These are phyloP conservation scores for Trichosporon inkin DNA, from an alignment of 1,284 basidiomycete genomes.

Conservation along the genomic window DNA sequence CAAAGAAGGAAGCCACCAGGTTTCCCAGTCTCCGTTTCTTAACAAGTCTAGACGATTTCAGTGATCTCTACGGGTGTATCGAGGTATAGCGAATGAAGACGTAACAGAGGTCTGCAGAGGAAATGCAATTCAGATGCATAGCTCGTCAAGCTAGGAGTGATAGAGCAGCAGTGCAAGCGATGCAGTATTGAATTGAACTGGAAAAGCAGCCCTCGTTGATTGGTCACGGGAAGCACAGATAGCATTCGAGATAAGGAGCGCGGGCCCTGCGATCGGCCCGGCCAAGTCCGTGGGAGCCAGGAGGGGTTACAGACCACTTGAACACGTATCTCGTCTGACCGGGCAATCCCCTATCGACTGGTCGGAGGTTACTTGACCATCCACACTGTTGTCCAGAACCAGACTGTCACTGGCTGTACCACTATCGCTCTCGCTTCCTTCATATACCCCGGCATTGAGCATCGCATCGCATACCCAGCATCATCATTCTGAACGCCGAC, in stretches of 20 bases:
- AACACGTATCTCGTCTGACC: background rate
- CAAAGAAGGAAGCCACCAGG: background rate
- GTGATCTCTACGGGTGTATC: too few species aligned
- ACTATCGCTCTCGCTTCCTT: background rate
- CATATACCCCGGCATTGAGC: background rate
- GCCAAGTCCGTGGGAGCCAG: background rate
- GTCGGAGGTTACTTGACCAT: background rate
- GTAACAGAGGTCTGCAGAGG: too few species aligned
- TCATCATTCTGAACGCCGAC: background rate
- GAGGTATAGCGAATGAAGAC: too few species aligned
- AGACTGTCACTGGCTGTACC: background rate
- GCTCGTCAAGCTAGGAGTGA: too few species aligned
- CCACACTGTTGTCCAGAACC: background rate
- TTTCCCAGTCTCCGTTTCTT: too few species aligned
- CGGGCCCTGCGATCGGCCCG: background rate
- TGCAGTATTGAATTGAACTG: background rate
- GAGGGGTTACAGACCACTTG: background rate
- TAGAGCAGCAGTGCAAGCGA: too few species aligned
- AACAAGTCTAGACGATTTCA: too few species aligned
- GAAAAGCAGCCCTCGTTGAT: background rate
- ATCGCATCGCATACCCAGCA: background rate
- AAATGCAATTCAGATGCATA: too few species aligned
- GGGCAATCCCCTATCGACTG: background rate
- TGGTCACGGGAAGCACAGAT: background rate
- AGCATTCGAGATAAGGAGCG: background rate